Evolutionary conservation across 768 basidiomycete species (phyloP).

Genomic region (Roridomyces roridus): DNA sequence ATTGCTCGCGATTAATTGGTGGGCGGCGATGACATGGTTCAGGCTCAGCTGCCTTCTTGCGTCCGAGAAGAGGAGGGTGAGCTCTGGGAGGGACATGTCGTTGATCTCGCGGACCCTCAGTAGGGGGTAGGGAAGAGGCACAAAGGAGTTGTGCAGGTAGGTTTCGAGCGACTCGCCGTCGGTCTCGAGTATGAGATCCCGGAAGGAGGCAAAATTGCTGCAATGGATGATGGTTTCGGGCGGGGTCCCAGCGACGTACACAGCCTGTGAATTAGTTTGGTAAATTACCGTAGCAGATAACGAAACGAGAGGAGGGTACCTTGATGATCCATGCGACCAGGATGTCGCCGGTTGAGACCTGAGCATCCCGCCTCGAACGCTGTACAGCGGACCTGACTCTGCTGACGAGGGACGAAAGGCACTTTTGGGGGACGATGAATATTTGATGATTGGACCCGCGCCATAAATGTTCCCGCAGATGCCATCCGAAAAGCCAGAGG

Average conservation of each 20-base stretch:
- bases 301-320: slow-evolving; percentile 25
- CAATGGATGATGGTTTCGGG: slow-evolving; percentile 39
- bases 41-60: slow-evolving; percentile 25
- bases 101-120: slow-evolving; percentile 41
- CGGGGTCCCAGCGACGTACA: slow-evolving; percentile 40
- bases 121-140: slow-evolving; percentile 47
- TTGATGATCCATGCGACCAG: slow-evolving; percentile 49
- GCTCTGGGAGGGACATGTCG: slow-evolving; percentile 33
- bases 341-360: slow-evolving; percentile 44
- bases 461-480: slow-evolving; percentile 44
- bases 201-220: slow-evolving; percentile 45
- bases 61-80: slow-evolving; percentile 31
- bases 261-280: slow-evolving; percentile 32
- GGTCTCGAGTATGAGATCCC: slow-evolving; percentile 31
- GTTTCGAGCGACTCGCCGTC: slow-evolving; percentile 23
- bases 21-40: slow-evolving; percentile 37
- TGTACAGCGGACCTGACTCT: slow-evolving; percentile 33
- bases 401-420: slow-evolving; percentile 35
- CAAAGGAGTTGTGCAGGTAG: slow-evolving; percentile 46
- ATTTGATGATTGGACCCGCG: slow-evolving; percentile 40
- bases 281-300: neutral
- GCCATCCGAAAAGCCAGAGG: slow-evolving; percentile 40
- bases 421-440: slow-evolving; percentile 39
- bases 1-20: slow-evolving; percentile 31
- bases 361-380: slow-evolving; percentile 18